Conservation (phyloP, 371 early-diverging fungal genomes). For the Caulochytrium protostelioides region DNA sequence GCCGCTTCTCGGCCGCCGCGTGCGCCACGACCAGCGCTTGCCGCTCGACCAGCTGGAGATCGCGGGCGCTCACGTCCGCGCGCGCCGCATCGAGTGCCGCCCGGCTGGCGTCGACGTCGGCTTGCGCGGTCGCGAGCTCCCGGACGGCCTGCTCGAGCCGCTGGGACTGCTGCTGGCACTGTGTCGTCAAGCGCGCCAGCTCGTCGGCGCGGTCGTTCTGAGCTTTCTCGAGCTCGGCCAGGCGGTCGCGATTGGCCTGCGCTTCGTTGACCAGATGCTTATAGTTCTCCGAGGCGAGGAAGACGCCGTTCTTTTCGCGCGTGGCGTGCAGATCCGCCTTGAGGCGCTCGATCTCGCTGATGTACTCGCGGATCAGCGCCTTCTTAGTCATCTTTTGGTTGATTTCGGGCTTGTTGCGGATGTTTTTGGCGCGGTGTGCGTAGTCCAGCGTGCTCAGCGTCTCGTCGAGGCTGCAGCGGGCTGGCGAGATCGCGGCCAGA, state of each 20-base stretch:
- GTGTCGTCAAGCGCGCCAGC: slow-evolving; percentile 4
- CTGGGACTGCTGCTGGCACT: too few species aligned
- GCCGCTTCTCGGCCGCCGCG: slow-evolving; percentile 19
- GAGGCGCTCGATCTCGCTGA: slow-evolving; percentile 37
- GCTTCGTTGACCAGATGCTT: slow-evolving; percentile 21
- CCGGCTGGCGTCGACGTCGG: background rate
- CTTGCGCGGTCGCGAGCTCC: slow-evolving; percentile 9
- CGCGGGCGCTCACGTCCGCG: background rate
- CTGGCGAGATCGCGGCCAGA: slow-evolving; percentile 80
- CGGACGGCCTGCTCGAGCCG: too few species aligned
- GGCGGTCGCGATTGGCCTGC: slow-evolving; percentile 11
- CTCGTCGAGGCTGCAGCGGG: slow-evolving; percentile 55
- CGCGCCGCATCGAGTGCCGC: background rate
- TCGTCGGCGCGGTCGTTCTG: slow-evolving; percentile 13
- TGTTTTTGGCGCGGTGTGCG: slow-evolving; percentile 80
- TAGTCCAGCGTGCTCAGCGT: slow-evolving; percentile 83
- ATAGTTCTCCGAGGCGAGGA: slow-evolving; percentile 33
- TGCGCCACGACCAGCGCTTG: slow-evolving; percentile 23
- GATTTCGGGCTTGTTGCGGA: slow-evolving; percentile 69
- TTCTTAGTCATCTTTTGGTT: slow-evolving; percentile 56
- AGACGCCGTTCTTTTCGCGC: slow-evolving; percentile 53
- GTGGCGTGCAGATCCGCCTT: slow-evolving; percentile 36
- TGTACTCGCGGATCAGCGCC: slow-evolving; percentile 50
- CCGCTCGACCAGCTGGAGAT: too few species aligned
- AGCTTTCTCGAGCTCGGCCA: slow-evolving; percentile 12